These are phyloP conservation scores for Neurospora sp. DNA, from an alignment of 495 filamentous ascomycete species.

Conservation along the genomic window DNA sequence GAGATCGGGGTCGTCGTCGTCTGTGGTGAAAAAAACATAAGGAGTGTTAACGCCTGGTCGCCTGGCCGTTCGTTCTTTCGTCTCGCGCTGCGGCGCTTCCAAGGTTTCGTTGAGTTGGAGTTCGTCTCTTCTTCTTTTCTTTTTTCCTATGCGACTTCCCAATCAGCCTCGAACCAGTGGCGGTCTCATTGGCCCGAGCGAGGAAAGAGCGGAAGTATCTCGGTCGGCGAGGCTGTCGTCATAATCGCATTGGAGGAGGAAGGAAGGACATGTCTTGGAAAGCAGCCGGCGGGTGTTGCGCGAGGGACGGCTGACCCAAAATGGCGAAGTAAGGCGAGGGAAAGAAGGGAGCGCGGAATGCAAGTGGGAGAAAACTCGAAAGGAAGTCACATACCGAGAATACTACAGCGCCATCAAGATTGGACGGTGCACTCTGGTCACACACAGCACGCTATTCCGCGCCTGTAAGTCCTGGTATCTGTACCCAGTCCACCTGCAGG, in stretches of 20 bases:
- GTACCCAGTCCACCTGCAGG: not conserved
- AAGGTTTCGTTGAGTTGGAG: not conserved
- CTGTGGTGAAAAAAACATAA: not conserved
- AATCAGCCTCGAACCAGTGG: not conserved
- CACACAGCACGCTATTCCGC: not conserved
- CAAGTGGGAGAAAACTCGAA: not conserved
- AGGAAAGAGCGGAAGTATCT: not conserved
- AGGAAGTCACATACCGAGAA: not conserved
- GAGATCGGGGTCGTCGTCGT: not conserved
- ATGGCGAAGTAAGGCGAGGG: not conserved
- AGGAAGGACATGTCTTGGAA: not conserved
- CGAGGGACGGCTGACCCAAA: not conserved
- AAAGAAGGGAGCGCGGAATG: not conserved
- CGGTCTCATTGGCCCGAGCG: not conserved
- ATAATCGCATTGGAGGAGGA: not conserved
- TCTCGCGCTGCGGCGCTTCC: not conserved
- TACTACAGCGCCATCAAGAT: not conserved
- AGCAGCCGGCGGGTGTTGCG: not conserved
- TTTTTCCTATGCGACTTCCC: not conserved
- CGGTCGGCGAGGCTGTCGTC: not conserved
- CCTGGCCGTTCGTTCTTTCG: not conserved
- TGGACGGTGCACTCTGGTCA: not conserved
- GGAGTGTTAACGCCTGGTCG: not conserved
- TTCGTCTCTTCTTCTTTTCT: not conserved
- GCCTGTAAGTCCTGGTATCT: not conserved